Evolutionary conservation across 306 rosid genomes (phyloP).

Genomic region (Glycyrrhiza uralensis): DNA sequence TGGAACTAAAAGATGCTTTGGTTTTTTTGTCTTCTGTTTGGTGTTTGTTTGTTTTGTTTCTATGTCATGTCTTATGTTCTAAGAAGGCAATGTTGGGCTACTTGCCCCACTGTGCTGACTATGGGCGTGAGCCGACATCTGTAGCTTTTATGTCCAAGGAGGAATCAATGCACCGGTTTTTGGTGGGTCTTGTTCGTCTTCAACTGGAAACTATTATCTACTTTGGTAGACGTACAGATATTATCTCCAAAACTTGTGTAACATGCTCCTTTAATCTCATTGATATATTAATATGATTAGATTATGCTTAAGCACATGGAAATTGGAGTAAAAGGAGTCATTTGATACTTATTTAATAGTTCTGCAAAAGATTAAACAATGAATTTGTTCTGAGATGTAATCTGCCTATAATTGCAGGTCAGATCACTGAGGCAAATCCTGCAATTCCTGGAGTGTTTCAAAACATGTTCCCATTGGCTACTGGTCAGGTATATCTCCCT

Average conservation of each 20-base stretch:
- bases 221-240: conserved; percentile 92
- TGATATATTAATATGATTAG: conserved; percentile 26
- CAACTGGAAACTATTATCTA: conserved; percentile 81
- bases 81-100: conserved; percentile 99
- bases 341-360: conserved; percentile 27
- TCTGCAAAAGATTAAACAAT: conserved; percentile 12
- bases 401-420: conserved; percentile 61
- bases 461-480: conserved; percentile 76
- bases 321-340: conserved; percentile 37
- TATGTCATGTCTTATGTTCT: conserved; percentile 89
- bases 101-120: conserved; percentile 99
- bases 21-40: conserved; percentile 93
- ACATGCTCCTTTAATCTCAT: conserved; percentile 45
- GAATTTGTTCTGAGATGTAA: conserved; percentile 27
- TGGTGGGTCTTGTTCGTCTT: conserved; percentile 99
- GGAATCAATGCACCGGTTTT: conserved; percentile 92
- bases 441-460: conserved; percentile 85
- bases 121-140: conserved; percentile 99
- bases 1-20: conserved; percentile 95
- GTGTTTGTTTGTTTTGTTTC: conserved; percentile 98
- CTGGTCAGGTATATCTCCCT: conserved; percentile 66
- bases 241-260: conserved; percentile 63
- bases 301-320: conserved; percentile 34
- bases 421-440: conserved; percentile 67
- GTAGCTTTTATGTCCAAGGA: conserved; percentile 98